Evolutionary conservation across 108 stramenopile species (phyloP).

Genomic region (Cyclotella choctawhatcheeana): DNA sequence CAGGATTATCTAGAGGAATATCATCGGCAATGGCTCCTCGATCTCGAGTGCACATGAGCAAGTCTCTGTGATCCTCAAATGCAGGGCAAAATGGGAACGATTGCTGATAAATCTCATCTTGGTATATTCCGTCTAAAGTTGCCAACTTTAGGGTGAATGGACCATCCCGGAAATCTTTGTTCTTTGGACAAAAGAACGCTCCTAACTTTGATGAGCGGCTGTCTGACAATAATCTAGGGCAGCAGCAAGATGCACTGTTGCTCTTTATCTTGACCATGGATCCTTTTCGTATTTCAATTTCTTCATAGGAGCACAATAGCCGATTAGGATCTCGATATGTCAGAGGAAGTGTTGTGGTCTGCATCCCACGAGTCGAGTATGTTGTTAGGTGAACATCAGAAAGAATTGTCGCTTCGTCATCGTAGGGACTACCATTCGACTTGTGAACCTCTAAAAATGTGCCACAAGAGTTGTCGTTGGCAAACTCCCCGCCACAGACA

Average conservation of each 20-base stretch:
- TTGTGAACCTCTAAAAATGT: slow-evolving; percentile 64
- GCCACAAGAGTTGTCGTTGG: slow-evolving; percentile 50
- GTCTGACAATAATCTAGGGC: slow-evolving; percentile 40
- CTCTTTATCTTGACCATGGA: slow-evolving; percentile 50
- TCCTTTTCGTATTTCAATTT: slow-evolving; percentile 31
- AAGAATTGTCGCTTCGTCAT: slow-evolving; percentile 44
- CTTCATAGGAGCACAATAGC: slow-evolving; percentile 58
- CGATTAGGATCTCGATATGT: slow-evolving; percentile 49
- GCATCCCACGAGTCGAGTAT: slow-evolving; percentile 31
- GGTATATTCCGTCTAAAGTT: slow-evolving; percentile 33
- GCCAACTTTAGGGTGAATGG: slow-evolving; percentile 39
- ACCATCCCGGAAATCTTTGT: slow-evolving; percentile 28
- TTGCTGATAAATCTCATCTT: slow-evolving; percentile 25
- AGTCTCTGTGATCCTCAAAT: slow-evolving; percentile 38
- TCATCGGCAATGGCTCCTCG: slow-evolving; percentile 34
- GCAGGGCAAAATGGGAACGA: slow-evolving; percentile 52
- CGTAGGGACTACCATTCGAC: slow-evolving; percentile 45
- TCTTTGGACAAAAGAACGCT: slow-evolving; percentile 50
- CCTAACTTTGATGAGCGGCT: slow-evolving; percentile 31
- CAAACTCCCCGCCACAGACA: slow-evolving; percentile 49
- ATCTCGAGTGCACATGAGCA: slow-evolving; percentile 49
- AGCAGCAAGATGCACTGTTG: slow-evolving; percentile 38
- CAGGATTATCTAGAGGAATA: slow-evolving; percentile 11
- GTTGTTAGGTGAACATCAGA: slow-evolving; percentile 44
- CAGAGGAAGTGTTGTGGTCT: slow-evolving; percentile 52